These are phyloP conservation scores for Russula lepida DNA, from an alignment of 768 basidiomycete genomes.

Conservation along the genomic window DNA sequence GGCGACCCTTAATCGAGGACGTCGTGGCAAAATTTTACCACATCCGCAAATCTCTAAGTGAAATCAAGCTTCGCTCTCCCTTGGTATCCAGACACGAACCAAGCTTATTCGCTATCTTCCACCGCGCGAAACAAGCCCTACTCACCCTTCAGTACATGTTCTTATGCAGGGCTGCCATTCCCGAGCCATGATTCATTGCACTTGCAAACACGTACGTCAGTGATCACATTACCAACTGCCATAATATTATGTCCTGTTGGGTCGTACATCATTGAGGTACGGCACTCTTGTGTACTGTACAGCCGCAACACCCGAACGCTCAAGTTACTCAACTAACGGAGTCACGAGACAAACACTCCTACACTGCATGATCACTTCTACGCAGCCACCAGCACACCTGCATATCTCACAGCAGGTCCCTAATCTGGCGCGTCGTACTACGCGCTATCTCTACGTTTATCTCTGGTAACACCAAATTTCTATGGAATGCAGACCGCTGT, in stretches of 20 bases:
- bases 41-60: conserved; percentile 24
- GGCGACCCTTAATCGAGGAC: conserved; percentile 32
- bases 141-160: background rate
- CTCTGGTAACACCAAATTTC: background rate
- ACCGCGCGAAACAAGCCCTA: background rate
- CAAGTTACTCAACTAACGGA: background rate
- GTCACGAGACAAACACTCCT: background rate
- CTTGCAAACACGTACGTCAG: background rate
- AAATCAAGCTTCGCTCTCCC: conserved; percentile 27
- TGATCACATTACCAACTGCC: background rate
- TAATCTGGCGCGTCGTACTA: background rate
- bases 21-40: conserved; percentile 29
- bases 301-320: background rate
- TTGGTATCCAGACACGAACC: conserved; percentile 1
- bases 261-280: background rate
- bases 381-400: background rate
- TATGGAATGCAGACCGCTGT: background rate
- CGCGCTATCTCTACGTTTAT: background rate
- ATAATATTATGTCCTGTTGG: background rate
- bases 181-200: background rate
- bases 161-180: background rate
- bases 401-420: background rate
- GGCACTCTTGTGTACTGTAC: background rate
- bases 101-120: background rate
- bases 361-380: background rate